Base-by-base conservation (phyloP, 2,329 filamentous ascomycete genomes). In the Ceratocystis cacaofunesta region DNA sequence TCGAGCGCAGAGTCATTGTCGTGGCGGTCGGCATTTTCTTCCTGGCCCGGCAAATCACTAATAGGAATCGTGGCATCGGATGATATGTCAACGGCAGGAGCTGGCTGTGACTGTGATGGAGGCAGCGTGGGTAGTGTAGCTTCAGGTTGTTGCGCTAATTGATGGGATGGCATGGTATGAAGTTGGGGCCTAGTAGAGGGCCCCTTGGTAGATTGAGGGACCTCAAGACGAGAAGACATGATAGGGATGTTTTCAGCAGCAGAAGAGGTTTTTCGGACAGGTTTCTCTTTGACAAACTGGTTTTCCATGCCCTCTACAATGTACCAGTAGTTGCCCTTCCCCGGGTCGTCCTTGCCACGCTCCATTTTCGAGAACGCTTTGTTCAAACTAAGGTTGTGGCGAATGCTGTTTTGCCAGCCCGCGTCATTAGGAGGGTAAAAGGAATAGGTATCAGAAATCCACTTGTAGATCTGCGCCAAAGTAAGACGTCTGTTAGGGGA, bases 341-440 rank as follows among this genome's bases (percentile, higher is more conserved):
- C 94, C 2, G 92, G 92, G 72, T 97, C 94, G 73, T 96, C 92
- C 79, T 97, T 97, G 66, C 92, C 91, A 67, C 94, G 84, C 75
- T 96, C 92, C 72, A 95, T 88, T 77, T 97, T 97, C 73, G 92
- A 86, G 72, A 97, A 97, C 60, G 89, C 90, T 77, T 97, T 97
- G 80, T 96, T 95, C 57, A 99, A 80, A 72, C 92, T 96, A 43
- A 99, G 84, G 71, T 99, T 99, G 76, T 99, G 94, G 43, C 94
- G 88, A 74, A 99, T 99, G 78, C 94, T 97, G 76, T 99, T 99
- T 76, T 97, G 92, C 94, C 94, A 99, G 69, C 94, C 92, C 10
- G 89, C 85, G 71, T 96, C 91, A 65, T 86, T 83, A 55, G 85
- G 83, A 70, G 84, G 86, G 78, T 97, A 99, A 76, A 92, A 96